These are phyloP conservation scores for Petunia hybrid DNA, from an alignment of 305 asterid species.

Conservation along the genomic window DNA sequence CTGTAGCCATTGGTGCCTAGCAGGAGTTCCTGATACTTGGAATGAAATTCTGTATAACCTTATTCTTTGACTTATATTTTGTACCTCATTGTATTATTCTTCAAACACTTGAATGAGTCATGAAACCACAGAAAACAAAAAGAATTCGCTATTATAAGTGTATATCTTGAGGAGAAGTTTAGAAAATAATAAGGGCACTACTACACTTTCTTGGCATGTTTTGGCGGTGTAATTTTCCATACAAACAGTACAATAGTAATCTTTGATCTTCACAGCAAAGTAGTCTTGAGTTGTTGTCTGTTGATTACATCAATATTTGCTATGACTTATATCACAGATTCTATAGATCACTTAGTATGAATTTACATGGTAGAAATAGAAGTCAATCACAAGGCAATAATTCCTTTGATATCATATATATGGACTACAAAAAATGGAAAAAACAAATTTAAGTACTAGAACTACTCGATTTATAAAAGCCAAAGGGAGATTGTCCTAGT, in stretches of 20 bases:
- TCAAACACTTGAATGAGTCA: background rate
- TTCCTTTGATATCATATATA: no score
- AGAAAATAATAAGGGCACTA: background rate
- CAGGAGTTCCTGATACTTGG: constrained; percentile 95
- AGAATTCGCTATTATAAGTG: background rate
- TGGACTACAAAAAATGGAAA: no score
- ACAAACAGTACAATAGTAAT: no score
- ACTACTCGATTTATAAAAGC: no score
- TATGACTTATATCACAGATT: background rate
- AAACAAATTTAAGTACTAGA: no score
- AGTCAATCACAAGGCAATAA: background rate
- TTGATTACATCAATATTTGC: background rate
- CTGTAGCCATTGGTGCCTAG: constrained; percentile 94
- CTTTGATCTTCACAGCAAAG: no score
- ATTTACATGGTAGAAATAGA: background rate
- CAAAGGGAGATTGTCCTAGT: no score
- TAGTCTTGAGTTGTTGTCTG: background rate
- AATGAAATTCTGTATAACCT: constrained; percentile 68
- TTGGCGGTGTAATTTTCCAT: no score
- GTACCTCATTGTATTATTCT: background rate
- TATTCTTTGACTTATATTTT: constrained; percentile 40
- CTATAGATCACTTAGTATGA: background rate
- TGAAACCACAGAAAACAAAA: background rate
- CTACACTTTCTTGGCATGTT: background rate
- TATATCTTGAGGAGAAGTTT: background rate